Percentiles rank a stretch among this genome's conserved stretches.
Conservation (phyloP, 2,329 filamentous ascomycete species). For the Calonectria pauciramosa region DNA sequence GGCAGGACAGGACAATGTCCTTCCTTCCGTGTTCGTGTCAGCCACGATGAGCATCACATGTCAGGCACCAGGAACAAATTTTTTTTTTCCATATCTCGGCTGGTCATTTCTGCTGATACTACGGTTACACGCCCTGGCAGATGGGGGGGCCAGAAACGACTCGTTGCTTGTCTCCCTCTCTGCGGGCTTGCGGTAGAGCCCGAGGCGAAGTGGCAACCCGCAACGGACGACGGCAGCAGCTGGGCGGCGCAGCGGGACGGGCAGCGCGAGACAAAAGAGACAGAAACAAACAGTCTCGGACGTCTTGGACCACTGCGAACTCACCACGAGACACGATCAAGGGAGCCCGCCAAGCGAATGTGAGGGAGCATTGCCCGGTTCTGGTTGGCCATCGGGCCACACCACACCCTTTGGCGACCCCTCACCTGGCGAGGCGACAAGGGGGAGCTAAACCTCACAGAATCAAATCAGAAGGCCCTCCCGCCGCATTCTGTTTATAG, state of each 20-base stretch:
- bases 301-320: background rate
- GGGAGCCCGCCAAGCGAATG: slow-evolving; percentile 6
- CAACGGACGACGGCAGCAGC: background rate
- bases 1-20: background rate
- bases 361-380: background rate
- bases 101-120: slow-evolving; percentile 9
- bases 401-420: slow-evolving; percentile 23
- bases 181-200: background rate
- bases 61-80: slow-evolving; percentile 21
- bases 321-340: slow-evolving; percentile 2
- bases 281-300: background rate
- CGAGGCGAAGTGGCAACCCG: background rate
- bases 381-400: slow-evolving; percentile 6
- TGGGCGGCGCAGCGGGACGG: background rate
- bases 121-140: slow-evolving; percentile 17
- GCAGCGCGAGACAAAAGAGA: background rate
- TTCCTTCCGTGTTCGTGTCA: background rate
- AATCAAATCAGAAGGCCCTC: slow-evolving; percentile 21
- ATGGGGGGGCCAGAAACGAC: background rate
- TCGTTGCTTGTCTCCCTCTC: background rate
- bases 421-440: slow-evolving; percentile 26
- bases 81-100: slow-evolving; percentile 5
- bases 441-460: slow-evolving; percentile 26
- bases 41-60: slow-evolving; percentile 24
- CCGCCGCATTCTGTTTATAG: background rate